Evolutionary conservation across 805 yeast genomes (phyloP), one percentile per base, ranked within the genome.

Genomic region (Phaffomyces thermotolerans): DNA sequence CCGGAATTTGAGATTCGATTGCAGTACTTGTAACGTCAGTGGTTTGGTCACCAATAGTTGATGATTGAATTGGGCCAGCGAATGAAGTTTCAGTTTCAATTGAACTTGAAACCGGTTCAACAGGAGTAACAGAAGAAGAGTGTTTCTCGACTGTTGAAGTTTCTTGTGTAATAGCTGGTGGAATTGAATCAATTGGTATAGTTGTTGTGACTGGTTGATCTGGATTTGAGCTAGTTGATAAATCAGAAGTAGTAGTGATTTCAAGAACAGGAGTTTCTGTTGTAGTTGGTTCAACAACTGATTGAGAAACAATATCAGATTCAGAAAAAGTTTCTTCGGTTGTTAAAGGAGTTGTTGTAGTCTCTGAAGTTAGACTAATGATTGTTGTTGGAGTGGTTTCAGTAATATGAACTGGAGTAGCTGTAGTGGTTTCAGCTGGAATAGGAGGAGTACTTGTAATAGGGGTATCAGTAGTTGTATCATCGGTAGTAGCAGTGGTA

Each of bases 221-320:
- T 30, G 15, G 6, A 30, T 13, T 14, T n/a, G 14, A 27, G 13
- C 32, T 30, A 6, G 22, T 20, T 20, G 32, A n/a, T 14, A n/a
- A 13, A 30, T 30, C 34, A 8, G 34, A 15, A 12, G 42, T 31
- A 12, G 40, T 36, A 10, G 29, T 27, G 22, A 20, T 20, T 20
- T 4, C 22, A 27, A 13, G 29, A 24, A 40, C 35, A 29, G 47
- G 27, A n/a, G 18, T 15, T 15, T 30, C 42, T 6, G 47, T 36
- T n/a, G 46, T 27, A 12, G 43, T 38, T 37, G 33, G 9, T 18
- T 27, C 44, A 27, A 27, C 13, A 27, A 27, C 29, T 27, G 29
- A 27, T 27, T 27, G 14, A 9, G 29, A 27, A 8, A 13, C 12
- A 6, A 27, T 2, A 27, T 4, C 14, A 27, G 29, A 6, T 27